Conservation (phyloP, 768 basidiomycete species). For the Exsudoporus frostii region DNA sequence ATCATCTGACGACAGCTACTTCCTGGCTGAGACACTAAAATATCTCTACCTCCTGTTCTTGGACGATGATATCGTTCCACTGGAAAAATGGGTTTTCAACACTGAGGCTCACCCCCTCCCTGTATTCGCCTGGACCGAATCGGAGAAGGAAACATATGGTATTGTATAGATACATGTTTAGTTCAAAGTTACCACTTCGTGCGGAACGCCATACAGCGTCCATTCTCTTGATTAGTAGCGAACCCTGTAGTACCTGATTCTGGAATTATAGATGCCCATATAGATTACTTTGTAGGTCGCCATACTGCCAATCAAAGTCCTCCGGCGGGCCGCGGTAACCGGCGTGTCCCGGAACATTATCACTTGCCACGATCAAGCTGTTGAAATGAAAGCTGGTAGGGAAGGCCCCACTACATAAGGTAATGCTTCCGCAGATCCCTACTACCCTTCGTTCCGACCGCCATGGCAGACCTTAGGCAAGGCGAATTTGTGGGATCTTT, state of each 20-base stretch:
- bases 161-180: not conserved
- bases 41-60: slow-evolving; percentile 71
- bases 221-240: not conserved
- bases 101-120: slow-evolving; percentile 80
- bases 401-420: slow-evolving; percentile 6
- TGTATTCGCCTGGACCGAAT: slow-evolving; percentile 58
- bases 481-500: slow-evolving; percentile 89
- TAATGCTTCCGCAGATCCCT: not conserved
- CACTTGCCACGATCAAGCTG: not conserved
- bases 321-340: not conserved
- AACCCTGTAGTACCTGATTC: not conserved
- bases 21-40: slow-evolving; percentile 62
- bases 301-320: too few species aligned
- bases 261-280: too few species aligned
- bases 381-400: not conserved
- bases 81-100: slow-evolving; percentile 59
- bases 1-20: slow-evolving; percentile 36
- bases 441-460: not conserved
- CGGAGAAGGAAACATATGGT: slow-evolving; percentile 43
- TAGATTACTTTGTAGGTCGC: not conserved
- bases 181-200: not conserved
- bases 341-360: not conserved
- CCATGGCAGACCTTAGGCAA: slow-evolving; percentile 45
- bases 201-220: not conserved
- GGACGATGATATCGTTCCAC: slow-evolving; percentile 55